Conservation (phyloP, 768 basidiomycete genomes). For the Psilocybe cubensis region DNA sequence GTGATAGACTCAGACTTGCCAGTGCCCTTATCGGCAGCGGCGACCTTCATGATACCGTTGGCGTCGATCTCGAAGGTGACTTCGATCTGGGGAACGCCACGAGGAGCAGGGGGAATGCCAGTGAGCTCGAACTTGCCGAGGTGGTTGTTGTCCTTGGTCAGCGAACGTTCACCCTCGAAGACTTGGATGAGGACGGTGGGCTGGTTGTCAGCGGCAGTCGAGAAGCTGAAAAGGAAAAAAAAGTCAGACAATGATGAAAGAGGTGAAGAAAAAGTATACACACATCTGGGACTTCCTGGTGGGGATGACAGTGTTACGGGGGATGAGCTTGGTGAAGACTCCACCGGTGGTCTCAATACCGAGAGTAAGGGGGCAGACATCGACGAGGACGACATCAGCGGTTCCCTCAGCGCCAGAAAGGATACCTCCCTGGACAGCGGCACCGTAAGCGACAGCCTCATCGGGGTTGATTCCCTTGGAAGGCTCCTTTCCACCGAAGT, state of each 20-base stretch:
- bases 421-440: slow-evolving; percentile 98
- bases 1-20: slow-evolving; percentile 90
- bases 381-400: slow-evolving; percentile 91
- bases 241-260: slow-evolving; percentile 1
- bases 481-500: slow-evolving; percentile 95
- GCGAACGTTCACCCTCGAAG: slow-evolving; percentile 94
- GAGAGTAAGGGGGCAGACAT: slow-evolving; percentile 95
- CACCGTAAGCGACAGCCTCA: slow-evolving; percentile 98
- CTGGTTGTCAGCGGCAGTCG: slow-evolving; percentile 88
- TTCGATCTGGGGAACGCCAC: slow-evolving; percentile 97
- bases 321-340: slow-evolving; percentile 97
- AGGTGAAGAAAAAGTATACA: slow-evolving; percentile 23
- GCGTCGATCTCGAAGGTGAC: slow-evolving; percentile 96
- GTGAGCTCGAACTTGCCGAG: slow-evolving; percentile 97
- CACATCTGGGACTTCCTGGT: slow-evolving; percentile 95
- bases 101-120: slow-evolving; percentile 91
- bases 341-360: slow-evolving; percentile 99
- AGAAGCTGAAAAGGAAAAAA: slow-evolving; percentile 53
- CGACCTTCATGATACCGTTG: slow-evolving; percentile 95
- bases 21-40: slow-evolving; percentile 93
- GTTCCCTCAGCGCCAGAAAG: slow-evolving; percentile 93
- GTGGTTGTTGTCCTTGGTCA: slow-evolving; percentile 98
- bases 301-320: slow-evolving; percentile 97
- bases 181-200: slow-evolving; percentile 97
- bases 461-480: slow-evolving; percentile 99